These are phyloP conservation scores for Selenicereus undatus DNA, from an alignment of 148 eudicot genomes.

Conservation along the genomic window DNA sequence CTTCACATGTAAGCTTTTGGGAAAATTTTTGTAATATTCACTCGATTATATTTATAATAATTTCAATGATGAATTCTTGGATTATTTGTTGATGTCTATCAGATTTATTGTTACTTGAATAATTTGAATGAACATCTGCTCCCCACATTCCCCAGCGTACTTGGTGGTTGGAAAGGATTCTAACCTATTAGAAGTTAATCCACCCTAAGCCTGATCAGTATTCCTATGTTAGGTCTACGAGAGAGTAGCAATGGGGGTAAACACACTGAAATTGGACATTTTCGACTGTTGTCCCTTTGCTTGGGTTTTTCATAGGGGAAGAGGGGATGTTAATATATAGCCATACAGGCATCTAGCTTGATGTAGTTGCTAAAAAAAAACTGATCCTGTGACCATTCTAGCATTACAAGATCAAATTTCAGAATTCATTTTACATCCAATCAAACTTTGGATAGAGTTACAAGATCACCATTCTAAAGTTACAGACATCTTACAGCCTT, in stretches of 20 bases:
- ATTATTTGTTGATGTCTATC: neutral
- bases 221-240: no score
- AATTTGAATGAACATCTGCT: no score
- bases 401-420: neutral
- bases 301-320: neutral
- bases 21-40: constrained; percentile 10
- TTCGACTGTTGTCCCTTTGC: neutral
- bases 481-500: constrained; percentile 7
- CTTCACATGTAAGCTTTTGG: constrained; percentile 1
- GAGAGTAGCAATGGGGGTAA: no score
- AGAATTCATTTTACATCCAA: neutral
- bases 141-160: no score
- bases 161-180: no score
- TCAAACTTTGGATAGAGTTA: neutral
- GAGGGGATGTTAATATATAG: neutral
- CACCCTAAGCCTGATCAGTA: no score
- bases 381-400: no score
- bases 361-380: no score
- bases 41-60: neutral
- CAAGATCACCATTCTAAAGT: neutral
- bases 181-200: no score
- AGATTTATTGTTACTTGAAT: no score
- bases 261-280: neutral
- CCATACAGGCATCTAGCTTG: no score
- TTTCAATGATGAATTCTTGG: neutral